phyloP scores from a whole-genome alignment of 2,329 filamentous ascomycete species.

The Colletotrichum sp. region DNA sequence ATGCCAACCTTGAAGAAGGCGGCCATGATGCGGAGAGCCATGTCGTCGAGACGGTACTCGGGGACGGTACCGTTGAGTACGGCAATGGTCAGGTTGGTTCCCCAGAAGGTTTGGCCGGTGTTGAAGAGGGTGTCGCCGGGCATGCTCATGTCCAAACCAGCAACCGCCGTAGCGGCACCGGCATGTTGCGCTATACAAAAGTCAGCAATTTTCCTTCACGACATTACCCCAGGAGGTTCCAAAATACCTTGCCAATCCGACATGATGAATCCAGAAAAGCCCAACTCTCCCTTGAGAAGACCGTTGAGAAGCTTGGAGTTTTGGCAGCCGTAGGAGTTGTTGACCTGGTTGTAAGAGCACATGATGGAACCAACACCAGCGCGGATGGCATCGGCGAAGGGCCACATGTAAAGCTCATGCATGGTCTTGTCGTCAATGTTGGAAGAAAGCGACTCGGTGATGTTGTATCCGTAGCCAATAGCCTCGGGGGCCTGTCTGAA shows the following conservation, averaged over 20 bases:
- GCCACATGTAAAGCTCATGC: conserved; percentile 81
- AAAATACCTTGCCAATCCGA: conserved; percentile 73
- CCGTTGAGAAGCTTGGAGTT: conserved; percentile 80
- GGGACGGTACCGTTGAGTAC: conserved; percentile 90
- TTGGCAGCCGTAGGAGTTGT: conserved; percentile 82
- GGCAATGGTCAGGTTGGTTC: conserved; percentile 84
- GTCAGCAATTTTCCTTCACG: neutral
- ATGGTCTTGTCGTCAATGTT: conserved; percentile 76
- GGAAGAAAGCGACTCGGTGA: conserved; percentile 63
- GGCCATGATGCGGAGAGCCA: conserved; percentile 84
- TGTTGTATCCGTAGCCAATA: conserved; percentile 58
- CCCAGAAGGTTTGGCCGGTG: conserved; percentile 78
- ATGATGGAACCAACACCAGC: conserved; percentile 70
- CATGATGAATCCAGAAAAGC: conserved; percentile 83
- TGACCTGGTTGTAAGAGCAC: conserved; percentile 79
- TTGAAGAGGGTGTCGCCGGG: conserved; percentile 83
- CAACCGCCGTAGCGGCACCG: conserved; percentile 68
- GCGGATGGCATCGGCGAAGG: conserved; percentile 74
- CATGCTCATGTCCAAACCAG: conserved; percentile 89
- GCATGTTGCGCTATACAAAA: conserved; percentile 60
- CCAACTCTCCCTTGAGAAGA: conserved; percentile 78
- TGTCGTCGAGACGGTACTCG: conserved; percentile 87
- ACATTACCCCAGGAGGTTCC: neutral
- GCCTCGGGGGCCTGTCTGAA: conserved; percentile 71
- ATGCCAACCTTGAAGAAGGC: conserved; percentile 71